Conservation (phyloP, 1,284 basidiomycete genomes). For the Cystobasidium pallidum region DNA sequence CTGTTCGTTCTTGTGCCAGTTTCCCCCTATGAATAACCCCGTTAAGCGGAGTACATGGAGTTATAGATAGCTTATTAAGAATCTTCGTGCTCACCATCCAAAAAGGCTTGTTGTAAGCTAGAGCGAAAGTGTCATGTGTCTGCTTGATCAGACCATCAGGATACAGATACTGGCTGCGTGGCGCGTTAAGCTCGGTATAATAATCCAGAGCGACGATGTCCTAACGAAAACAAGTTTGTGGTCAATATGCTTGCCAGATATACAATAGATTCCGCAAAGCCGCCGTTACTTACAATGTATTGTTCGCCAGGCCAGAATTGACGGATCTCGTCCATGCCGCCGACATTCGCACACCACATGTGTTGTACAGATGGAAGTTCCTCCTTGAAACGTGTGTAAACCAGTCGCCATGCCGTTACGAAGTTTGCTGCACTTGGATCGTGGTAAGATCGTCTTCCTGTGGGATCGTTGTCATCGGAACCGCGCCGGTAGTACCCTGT, state of each 20-base stretch:
- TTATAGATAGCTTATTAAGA: too few relatives aligned
- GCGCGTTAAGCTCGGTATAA: constrained; percentile 26
- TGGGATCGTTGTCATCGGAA: constrained; percentile 36
- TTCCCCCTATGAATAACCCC: constrained; percentile 16
- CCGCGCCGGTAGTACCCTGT: constrained; percentile 22
- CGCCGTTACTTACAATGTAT: constrained; percentile 16
- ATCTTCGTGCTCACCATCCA: constrained; percentile 17
- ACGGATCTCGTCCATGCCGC: constrained; percentile 30
- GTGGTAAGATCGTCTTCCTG: constrained; percentile 24
- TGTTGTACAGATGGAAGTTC: constrained; percentile 30
- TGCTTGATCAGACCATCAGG: constrained; percentile 26
- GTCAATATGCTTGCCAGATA: not conserved
- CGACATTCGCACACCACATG: constrained; percentile 37
- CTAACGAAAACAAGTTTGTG: not conserved
- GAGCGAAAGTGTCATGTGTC: constrained; percentile 38
- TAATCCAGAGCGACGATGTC: constrained; percentile 35
- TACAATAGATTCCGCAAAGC: too few relatives aligned
- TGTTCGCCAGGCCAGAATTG: constrained; percentile 41
- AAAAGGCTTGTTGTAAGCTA: constrained; percentile 31
- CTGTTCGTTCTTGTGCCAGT: constrained; percentile 38
- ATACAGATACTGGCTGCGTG: constrained; percentile 17
- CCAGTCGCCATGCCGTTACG: constrained; percentile 23
- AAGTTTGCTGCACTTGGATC: constrained; percentile 31
- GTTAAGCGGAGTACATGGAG: too few relatives aligned
- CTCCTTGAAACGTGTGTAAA: constrained; percentile 23